Conservation (phyloP, 2,329 filamentous ascomycete genomes). For the Moelleriella libera region DNA sequence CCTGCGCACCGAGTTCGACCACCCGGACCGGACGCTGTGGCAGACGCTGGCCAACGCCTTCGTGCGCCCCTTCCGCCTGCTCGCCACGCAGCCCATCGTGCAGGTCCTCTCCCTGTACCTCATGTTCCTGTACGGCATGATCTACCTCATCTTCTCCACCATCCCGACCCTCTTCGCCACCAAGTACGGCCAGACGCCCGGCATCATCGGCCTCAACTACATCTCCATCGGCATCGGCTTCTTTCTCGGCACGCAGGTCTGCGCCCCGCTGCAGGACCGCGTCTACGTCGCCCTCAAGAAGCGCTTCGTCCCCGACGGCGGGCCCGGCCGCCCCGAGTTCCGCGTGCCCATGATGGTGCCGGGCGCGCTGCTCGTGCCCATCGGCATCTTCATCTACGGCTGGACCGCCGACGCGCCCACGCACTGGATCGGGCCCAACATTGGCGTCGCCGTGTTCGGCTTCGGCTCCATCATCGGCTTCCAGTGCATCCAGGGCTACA, state of each 20-base stretch:
- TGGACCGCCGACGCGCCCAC: constrained; percentile 27
- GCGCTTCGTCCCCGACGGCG: constrained; percentile 19
- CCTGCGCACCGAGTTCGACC: constrained; percentile 38
- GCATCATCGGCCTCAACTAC: constrained; percentile 26
- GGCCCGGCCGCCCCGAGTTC: constrained; percentile 24
- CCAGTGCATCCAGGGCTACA: constrained; percentile 30
- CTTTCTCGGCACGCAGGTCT: constrained; percentile 18
- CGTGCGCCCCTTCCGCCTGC: constrained; percentile 47
- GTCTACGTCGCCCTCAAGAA: constrained; percentile 28
- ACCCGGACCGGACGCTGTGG: constrained; percentile 15
- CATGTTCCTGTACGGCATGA: constrained; percentile 48
- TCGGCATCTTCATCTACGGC: constrained; percentile 30
- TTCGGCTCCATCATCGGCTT: constrained; percentile 25
- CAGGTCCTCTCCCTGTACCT: constrained; percentile 52
- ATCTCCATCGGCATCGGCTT: constrained; percentile 14
- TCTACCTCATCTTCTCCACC: constrained; percentile 38
- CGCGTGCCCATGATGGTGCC: constrained; percentile 27
- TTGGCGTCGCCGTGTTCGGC: constrained; percentile 24
- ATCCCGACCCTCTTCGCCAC: constrained; percentile 42
- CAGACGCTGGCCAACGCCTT: constrained; percentile 42
- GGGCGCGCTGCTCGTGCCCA: constrained; percentile 23
- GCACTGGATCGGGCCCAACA: constrained; percentile 31
- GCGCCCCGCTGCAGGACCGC: constrained; percentile 29
- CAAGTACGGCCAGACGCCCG: constrained; percentile 38
- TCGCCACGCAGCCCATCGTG: constrained; percentile 49